Base-by-base conservation (phyloP, 129 eudicot species). In the Centaurea solstitialis region DNA sequence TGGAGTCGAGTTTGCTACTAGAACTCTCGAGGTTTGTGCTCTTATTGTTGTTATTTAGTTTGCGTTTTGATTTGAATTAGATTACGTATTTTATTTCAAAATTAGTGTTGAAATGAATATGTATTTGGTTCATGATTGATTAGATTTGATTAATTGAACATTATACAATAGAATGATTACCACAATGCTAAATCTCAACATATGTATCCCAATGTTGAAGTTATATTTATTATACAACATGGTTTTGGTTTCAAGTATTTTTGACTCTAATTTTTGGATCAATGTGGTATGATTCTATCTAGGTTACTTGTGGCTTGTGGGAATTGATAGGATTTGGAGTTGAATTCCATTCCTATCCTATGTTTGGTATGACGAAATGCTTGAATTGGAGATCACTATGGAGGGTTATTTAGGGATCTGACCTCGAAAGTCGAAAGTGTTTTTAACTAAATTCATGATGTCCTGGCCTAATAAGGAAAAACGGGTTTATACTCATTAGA, bases 1-100 rank as follows among this genome's bases (percentile, higher is more conserved):
- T 37, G 90, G 90, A 53, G 90, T 87, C 30, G 90, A 87, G 43
- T 87, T 87, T 26, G 90, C 90, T 78, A 87, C 90, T 12, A 73
- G 85, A 66, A 87, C 85, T 87, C 83, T 87, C 70, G 84, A 85
- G 87, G 87, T 85, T 12, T 30, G 47, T 17, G 38, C 18, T 67
- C 67, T 74, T 70, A 3, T 11, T 72, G 20, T 24, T 57, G 30
- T 70, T 22, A 5, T 62, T 76, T 4, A 20, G 1, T 41, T 28
- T 69, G 30, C 33, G 23, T 45, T 26, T 59, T 22, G 20, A 9
- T 35, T 21, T 50, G 24, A 20, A 23, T 21, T 50, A 5, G 11
- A 9, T 7, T 50, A 17, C 22, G 65, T 57, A 57, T 57, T 57
- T 57, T 22, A 8, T 57, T 22, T 8, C 65, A 5, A 57, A 57